Percentiles rank a stretch among this genome's conserved stretches.
These are phyloP conservation scores for Malus hybrid DNA, from an alignment of 331 rosid species.

Conservation along the genomic window DNA sequence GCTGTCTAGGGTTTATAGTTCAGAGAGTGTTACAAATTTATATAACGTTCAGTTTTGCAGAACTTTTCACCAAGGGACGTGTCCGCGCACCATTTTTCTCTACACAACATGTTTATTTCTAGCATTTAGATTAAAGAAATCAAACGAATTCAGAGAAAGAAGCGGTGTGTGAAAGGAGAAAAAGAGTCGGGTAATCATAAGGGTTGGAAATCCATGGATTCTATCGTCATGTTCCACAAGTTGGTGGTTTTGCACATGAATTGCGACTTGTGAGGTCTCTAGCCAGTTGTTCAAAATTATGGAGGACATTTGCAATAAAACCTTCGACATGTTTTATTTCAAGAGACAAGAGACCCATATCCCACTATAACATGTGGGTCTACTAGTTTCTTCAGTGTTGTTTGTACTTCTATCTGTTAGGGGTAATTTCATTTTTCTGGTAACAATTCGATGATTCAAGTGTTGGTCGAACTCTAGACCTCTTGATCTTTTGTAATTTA, in stretches of 20 bases:
- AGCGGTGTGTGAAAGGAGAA: no score
- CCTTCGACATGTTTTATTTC: not conserved
- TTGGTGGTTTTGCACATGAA: not conserved
- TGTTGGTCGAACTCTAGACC: not conserved
- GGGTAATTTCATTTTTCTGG: not conserved
- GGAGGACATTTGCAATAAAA: not conserved
- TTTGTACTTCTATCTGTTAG: not conserved
- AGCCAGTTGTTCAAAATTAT: not conserved
- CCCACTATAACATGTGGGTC: not conserved
- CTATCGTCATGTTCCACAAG: not conserved
- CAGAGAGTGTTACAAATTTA: no score
- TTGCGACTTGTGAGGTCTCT: not conserved
- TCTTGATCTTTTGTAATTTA: no score
- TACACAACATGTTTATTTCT: no score
- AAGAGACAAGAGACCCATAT: not conserved
- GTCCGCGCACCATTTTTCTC: no score
- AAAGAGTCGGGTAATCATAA: not conserved
- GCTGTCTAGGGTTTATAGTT: not conserved
- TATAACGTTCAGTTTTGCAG: no score
- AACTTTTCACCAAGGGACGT: no score
- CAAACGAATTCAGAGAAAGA: no score
- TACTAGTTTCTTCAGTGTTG: not conserved
- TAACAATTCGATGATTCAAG: no score
- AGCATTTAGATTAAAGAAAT: no score
- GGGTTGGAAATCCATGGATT: no score